These are phyloP conservation scores for Eremomyces bilateralis DNA, from an alignment of 495 filamentous ascomycete species.

Conservation along the genomic window DNA sequence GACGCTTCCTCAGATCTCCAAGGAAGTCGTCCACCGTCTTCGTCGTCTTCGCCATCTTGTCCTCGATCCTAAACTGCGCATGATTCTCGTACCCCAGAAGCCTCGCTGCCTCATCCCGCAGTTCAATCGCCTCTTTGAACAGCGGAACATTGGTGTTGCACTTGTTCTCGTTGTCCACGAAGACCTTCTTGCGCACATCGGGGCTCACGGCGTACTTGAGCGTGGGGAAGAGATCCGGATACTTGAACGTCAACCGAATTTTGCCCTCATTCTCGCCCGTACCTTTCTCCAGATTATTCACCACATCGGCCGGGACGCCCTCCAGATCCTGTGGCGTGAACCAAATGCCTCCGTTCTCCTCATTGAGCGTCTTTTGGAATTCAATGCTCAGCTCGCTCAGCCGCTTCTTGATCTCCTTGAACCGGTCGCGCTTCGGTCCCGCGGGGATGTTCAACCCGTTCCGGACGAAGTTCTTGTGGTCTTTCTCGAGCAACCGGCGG, in stretches of 20 bases:
- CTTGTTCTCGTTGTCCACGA: slow-evolving; percentile 53
- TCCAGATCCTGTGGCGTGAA: slow-evolving; percentile 37
- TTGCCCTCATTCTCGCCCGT: slow-evolving; percentile 34
- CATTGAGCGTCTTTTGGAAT: slow-evolving; percentile 49
- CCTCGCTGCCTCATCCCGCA: slow-evolving; percentile 84
- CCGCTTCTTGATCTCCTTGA: slow-evolving; percentile 54
- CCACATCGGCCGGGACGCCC: slow-evolving; percentile 40
- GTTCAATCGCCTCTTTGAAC: slow-evolving; percentile 67
- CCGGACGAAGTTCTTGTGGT: slow-evolving; percentile 41
- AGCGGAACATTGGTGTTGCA: slow-evolving; percentile 68
- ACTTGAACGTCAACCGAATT: slow-evolving; percentile 44
- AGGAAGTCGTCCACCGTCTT: slow-evolving; percentile 73
- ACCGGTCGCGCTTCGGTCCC: slow-evolving; percentile 37
- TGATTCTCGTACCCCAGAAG: slow-evolving; percentile 83
- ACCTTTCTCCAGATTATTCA: slow-evolving; percentile 22
- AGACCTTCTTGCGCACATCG: slow-evolving; percentile 33
- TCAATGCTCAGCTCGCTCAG: slow-evolving; percentile 40
- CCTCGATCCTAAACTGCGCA: slow-evolving; percentile 75
- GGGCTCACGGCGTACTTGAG: slow-evolving; percentile 38
- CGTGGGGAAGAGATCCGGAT: slow-evolving; percentile 44
- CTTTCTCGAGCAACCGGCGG: slow-evolving; percentile 41
- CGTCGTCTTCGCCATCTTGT: slow-evolving; percentile 93
- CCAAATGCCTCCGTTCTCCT: slow-evolving; percentile 47
- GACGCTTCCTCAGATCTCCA: slow-evolving; percentile 48
- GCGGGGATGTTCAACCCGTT: slow-evolving; percentile 41